phyloP scores from a whole-genome alignment of 495 filamentous ascomycete species.

The Beverwykella pulmonaria region DNA sequence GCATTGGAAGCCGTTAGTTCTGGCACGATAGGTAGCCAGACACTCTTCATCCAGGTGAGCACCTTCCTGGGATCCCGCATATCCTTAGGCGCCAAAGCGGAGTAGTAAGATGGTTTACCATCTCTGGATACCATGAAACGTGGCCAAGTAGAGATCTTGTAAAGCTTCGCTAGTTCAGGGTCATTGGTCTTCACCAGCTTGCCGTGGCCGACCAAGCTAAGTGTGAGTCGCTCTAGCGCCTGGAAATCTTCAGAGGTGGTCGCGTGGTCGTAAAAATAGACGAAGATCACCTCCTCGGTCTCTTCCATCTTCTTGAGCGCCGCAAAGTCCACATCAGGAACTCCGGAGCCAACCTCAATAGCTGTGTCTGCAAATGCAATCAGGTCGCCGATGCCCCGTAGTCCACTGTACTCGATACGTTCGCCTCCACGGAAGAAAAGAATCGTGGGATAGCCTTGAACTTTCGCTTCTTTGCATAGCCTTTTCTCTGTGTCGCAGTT shows the following conservation, averaged over 20 bases:
- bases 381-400: conserved; percentile 90
- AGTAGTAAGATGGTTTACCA: conserved; percentile 85
- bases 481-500: conserved; percentile 85
- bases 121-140: conserved; percentile 86
- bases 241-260: conserved; percentile 89
- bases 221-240: conserved; percentile 80
- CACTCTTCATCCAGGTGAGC: conserved; percentile 88
- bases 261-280: conserved; percentile 96
- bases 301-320: conserved; percentile 84
- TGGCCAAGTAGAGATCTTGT: conserved; percentile 95
- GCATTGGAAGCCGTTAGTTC: conserved; percentile 91
- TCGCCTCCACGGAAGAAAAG: conserved; percentile 93
- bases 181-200: conserved; percentile 88
- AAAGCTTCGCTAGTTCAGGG: conserved; percentile 68
- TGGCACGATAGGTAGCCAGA: conserved; percentile 97
- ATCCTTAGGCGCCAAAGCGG: conserved; percentile 76
- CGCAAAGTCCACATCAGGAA: conserved; percentile 75
- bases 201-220: conserved; percentile 87
- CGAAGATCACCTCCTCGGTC: conserved; percentile 90
- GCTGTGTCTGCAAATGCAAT: conserved; percentile 85
- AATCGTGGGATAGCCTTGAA: conserved; percentile 82
- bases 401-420: conserved; percentile 86
- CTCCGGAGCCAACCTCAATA: conserved; percentile 71
- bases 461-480: conserved; percentile 84
- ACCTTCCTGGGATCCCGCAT: conserved; percentile 85